Conservation (phyloP, 176 grass and related monocot species). For the Cenchrus fungigraminus region DNA sequence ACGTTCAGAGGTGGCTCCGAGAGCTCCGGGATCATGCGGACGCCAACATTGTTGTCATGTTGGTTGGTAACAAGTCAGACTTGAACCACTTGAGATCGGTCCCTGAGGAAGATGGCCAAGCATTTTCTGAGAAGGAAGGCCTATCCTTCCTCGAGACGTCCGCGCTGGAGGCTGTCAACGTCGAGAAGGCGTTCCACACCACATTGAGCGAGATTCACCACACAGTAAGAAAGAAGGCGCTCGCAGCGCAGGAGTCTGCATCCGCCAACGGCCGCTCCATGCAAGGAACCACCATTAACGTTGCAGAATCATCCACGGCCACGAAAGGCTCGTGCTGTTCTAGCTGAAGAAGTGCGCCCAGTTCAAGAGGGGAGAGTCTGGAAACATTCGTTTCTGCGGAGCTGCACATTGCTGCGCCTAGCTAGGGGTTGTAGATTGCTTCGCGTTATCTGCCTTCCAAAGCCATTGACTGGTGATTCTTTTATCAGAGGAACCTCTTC, state of each 20-base stretch:
- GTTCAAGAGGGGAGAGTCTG: neutral
- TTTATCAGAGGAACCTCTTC: conserved; percentile 25
- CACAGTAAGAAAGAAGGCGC: conserved; percentile 70
- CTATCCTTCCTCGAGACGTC: conserved; percentile 73
- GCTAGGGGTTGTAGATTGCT: conserved; percentile 30
- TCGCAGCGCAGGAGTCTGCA: conserved; percentile 55
- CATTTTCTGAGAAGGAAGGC: conserved; percentile 56
- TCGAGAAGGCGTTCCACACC: conserved; percentile 70
- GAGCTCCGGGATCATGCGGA: conserved; percentile 70
- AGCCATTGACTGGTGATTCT: conserved; percentile 19
- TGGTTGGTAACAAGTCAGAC: conserved; percentile 66
- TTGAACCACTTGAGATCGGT: conserved; percentile 60
- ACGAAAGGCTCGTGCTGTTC: conserved; percentile 57
- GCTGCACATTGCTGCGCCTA: conserved; percentile 17
- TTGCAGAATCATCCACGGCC: conserved; percentile 42
- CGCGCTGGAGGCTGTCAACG: conserved; percentile 58
- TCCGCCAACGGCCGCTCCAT: conserved; percentile 35
- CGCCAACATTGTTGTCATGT: conserved; percentile 66
- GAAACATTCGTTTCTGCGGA: conserved; percentile 18
- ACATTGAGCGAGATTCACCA: conserved; percentile 65
- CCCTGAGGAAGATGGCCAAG: conserved; percentile 55
- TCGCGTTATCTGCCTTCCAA: conserved; percentile 6
- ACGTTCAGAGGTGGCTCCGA: conserved; percentile 69
- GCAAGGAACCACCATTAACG: conserved; percentile 58
- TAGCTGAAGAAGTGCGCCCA: conserved; percentile 30